Conservation (phyloP, 2,329 filamentous ascomycete genomes). For the Pseudogymnoascus sp. region DNA sequence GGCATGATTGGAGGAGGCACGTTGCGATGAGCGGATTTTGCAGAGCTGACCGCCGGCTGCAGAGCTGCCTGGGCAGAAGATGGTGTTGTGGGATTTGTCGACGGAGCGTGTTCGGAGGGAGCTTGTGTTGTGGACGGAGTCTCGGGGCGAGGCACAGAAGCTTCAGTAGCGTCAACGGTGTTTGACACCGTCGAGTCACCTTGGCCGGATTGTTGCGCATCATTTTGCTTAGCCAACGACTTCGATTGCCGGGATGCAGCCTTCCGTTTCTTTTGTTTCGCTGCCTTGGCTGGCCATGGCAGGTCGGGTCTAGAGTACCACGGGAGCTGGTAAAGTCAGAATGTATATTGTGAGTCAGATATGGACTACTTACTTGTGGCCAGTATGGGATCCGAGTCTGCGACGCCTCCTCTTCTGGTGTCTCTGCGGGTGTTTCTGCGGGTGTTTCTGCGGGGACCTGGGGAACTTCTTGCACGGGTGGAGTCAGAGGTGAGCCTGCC, state of each 20-base stretch:
- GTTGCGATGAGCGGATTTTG: slow-evolving; percentile 15
- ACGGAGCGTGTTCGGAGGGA: slow-evolving; percentile 28
- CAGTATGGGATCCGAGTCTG: slow-evolving; percentile 42
- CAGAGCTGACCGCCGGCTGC: slow-evolving; percentile 11
- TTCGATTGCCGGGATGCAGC: not conserved
- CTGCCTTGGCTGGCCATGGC: slow-evolving; percentile 40
- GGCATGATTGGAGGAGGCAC: slow-evolving; percentile 23
- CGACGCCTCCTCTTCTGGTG: slow-evolving; percentile 31
- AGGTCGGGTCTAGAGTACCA: slow-evolving; percentile 47
- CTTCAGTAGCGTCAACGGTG: slow-evolving; percentile 27
- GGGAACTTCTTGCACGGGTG: not conserved
- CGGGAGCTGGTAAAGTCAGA: slow-evolving; percentile 38
- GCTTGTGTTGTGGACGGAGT: slow-evolving; percentile 36
- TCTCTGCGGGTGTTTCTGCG: slow-evolving; percentile 11
- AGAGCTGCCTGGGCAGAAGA: slow-evolving; percentile 35
- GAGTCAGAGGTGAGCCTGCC: not conserved
- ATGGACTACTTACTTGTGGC: slow-evolving; percentile 22
- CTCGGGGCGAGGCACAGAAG: slow-evolving; percentile 37
- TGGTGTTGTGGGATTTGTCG: slow-evolving; percentile 46
- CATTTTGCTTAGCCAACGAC: not conserved
- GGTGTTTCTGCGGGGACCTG: slow-evolving; percentile 9
- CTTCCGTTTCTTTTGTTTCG: slow-evolving; percentile 31
- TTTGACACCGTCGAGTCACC: not conserved
- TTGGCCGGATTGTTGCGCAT: not conserved
- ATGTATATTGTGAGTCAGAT: slow-evolving; percentile 9